A percentile compares a stretch with the other conserved stretches of the same genome.
Conservation (phyloP, 2,329 filamentous ascomycete species). For the Lasiodiplodia sp. region DNA sequence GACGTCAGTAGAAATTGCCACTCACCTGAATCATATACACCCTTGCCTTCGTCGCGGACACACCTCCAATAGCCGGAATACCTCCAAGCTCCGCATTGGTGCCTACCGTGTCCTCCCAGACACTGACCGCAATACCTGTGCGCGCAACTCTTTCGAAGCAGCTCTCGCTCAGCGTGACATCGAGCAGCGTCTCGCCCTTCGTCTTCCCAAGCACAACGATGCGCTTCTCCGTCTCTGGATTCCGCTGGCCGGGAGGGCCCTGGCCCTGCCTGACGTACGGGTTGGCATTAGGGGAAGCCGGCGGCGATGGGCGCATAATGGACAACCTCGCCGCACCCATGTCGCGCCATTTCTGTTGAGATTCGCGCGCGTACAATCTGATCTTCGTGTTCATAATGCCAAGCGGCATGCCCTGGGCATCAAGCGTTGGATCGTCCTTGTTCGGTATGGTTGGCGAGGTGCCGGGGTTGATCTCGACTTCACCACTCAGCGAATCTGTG, state of each 20-base stretch:
- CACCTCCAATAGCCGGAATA: conserved; percentile 64
- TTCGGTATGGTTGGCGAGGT: conserved; percentile 31
- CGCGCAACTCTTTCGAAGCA: conserved; percentile 85
- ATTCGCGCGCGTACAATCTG: conserved; percentile 80
- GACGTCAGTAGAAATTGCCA: conserved; percentile 23
- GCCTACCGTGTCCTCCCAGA: conserved; percentile 71
- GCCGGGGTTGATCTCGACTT: conserved; percentile 41
- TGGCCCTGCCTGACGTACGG: conserved; percentile 39
- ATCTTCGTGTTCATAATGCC: conserved; percentile 85
- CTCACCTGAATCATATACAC: conserved; percentile 70
- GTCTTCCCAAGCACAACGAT: conserved; percentile 79
- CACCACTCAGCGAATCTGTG: conserved; percentile 23
- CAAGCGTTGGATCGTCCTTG: conserved; percentile 33
- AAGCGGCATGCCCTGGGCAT: conserved; percentile 55
- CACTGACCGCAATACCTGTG: conserved; percentile 85
- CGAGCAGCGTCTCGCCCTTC: conserved; percentile 73
- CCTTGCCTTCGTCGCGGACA: conserved; percentile 60
- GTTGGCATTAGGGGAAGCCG: conserved; percentile 40
- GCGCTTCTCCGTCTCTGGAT: conserved; percentile 74
- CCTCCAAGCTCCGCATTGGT: conserved; percentile 66
- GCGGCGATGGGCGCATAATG: conserved; percentile 71
- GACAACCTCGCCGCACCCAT: conserved; percentile 84
- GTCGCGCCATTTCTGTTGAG: conserved; percentile 83
- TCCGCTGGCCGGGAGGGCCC: conserved; percentile 45
- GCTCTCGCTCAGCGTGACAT: conserved; percentile 83